A percentile compares a stretch with the other conserved stretches of the same genome.
These are phyloP conservation scores for Fusarium setosum DNA, from an alignment of 2,329 filamentous ascomycete genomes.

Conservation along the genomic window DNA sequence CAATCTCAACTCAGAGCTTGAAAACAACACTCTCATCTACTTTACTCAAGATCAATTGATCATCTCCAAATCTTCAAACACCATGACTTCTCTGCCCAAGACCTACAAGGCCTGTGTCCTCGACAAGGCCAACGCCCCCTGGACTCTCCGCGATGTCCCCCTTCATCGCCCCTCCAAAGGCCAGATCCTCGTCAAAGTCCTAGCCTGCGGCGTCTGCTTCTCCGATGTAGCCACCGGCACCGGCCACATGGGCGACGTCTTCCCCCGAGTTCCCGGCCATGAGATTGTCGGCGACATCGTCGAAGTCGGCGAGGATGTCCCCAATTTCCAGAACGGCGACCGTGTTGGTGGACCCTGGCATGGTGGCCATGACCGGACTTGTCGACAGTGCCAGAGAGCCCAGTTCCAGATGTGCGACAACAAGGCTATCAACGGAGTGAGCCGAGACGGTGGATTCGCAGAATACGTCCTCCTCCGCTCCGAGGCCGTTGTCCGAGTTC, in stretches of 20 bases:
- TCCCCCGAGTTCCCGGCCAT: slow-evolving; percentile 75
- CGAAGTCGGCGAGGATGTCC: slow-evolving; percentile 67
- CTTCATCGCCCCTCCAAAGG: slow-evolving; percentile 66
- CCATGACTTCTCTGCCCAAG: slow-evolving; percentile 63
- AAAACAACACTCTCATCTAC: neutral
- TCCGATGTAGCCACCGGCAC: slow-evolving; percentile 63
- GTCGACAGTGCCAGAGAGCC: slow-evolving; percentile 71
- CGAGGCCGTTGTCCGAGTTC: slow-evolving; percentile 70
- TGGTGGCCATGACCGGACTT: slow-evolving; percentile 68
- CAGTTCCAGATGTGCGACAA: slow-evolving; percentile 77
- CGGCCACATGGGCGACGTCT: slow-evolving; percentile 65
- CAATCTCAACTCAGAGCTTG: neutral
- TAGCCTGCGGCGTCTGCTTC: slow-evolving; percentile 79
- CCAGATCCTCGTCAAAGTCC: slow-evolving; percentile 76
- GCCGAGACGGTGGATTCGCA: slow-evolving; percentile 73
- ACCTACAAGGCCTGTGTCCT: slow-evolving; percentile 76
- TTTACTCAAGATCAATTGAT: neutral
- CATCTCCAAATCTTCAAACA: neutral
- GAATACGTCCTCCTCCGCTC: slow-evolving; percentile 71
- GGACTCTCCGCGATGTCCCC: slow-evolving; percentile 69
- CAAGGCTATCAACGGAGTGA: slow-evolving; percentile 72
- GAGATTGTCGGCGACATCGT: slow-evolving; percentile 77
- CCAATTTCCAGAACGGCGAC: slow-evolving; percentile 71
- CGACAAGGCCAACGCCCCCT: slow-evolving; percentile 60
- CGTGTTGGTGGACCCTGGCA: slow-evolving; percentile 67